Conservation (phyloP, 345 rosid genomes). For the Acer negundo region DNA sequence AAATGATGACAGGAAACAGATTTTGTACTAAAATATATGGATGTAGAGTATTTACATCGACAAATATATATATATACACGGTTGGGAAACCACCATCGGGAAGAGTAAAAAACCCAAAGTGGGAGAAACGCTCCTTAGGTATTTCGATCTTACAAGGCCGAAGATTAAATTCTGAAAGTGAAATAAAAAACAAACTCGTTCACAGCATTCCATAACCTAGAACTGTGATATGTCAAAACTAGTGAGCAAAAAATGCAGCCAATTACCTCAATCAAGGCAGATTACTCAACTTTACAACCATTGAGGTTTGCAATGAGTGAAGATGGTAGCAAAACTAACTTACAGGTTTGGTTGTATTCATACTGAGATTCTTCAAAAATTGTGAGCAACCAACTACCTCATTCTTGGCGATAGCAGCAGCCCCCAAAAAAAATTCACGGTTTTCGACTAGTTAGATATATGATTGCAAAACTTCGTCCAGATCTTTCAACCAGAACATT, state of each 20-base stretch:
- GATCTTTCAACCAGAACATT: background rate
- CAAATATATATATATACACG: background rate
- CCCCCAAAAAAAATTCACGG: background rate
- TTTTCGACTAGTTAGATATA: background rate
- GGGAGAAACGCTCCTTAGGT: too few species aligned
- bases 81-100: background rate
- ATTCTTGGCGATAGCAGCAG: background rate
- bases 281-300: background rate
- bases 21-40: background rate
- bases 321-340: background rate
- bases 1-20: background rate
- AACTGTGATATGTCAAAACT: background rate
- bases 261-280: background rate
- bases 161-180: background rate
- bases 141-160: too few species aligned
- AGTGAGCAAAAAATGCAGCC: background rate
- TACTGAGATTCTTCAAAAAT: background rate
- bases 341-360: background rate
- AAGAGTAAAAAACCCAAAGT: background rate
- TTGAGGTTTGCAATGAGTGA: background rate
- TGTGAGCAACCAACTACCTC: background rate
- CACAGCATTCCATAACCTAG: background rate
- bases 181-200: background rate
- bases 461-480: background rate
- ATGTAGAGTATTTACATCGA: conserved; percentile 8